phyloP scores from a whole-genome alignment of 2,329 filamentous ascomycete genomes.

The Huntiella savannae region DNA sequence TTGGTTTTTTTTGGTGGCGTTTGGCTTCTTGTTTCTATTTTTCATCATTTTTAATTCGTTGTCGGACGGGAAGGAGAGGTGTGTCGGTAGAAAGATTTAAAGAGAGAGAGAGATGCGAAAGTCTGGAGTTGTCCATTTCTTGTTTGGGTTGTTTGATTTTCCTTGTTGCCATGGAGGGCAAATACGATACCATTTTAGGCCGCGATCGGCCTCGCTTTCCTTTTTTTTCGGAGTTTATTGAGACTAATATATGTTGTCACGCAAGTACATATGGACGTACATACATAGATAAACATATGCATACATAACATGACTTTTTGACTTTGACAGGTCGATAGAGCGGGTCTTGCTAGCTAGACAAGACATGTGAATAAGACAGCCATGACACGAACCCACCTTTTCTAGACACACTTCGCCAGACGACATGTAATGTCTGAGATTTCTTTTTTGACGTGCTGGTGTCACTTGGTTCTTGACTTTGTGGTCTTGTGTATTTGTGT shows the following conservation, averaged over 20 bases:
- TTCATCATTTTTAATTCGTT: slow-evolving; percentile 2
- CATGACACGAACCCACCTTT: no score
- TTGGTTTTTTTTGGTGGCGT: slow-evolving; percentile 2
- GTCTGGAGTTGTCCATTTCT: slow-evolving; percentile 4
- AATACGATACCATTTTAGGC: slow-evolving; percentile 11
- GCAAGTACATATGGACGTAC: background rate
- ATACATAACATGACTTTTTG: background rate
- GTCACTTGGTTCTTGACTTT: no score
- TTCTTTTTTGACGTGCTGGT: no score
- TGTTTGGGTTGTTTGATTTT: slow-evolving; percentile 11
- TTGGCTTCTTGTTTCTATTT: slow-evolving; percentile 1
- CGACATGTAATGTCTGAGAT: no score
- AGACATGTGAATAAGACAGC: no score
- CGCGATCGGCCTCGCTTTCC: slow-evolving; percentile 3
- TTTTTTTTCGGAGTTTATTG: background rate
- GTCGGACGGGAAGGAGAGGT: background rate
- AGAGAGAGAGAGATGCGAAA: background rate
- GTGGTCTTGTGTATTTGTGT: no score
- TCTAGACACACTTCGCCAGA: no score
- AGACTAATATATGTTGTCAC: background rate
- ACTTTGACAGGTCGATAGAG: background rate
- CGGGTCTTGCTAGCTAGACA: no score
- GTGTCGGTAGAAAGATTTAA: background rate
- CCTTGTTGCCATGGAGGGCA: slow-evolving; percentile 4
- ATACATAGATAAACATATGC: background rate